Evolutionary conservation across 129 eudicot genomes (phyloP).

Genomic region (Kitagawia praeruptora): DNA sequence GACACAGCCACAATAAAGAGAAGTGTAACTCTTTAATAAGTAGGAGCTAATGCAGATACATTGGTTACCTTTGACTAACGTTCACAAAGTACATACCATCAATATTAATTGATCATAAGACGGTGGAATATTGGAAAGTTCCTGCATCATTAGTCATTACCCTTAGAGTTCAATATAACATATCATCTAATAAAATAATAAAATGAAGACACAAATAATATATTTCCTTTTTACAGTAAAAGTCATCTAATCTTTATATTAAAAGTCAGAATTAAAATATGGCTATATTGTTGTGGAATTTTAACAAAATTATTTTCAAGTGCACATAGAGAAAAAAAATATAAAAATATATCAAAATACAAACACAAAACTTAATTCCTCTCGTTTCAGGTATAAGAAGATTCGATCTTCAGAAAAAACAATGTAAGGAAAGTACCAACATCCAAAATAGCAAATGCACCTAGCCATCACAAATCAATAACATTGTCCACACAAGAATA

Average conservation of each 20-base stretch:
- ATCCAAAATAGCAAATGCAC: neutral
- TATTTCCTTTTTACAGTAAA: neutral
- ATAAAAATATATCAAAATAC: neutral
- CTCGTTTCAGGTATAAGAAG: neutral
- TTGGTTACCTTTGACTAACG: neutral
- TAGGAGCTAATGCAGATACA: neutral
- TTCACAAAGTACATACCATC: conserved; percentile 42
- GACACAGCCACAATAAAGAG: conserved; percentile 16
- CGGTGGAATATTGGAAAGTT: conserved; percentile 55
- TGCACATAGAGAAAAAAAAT: neutral
- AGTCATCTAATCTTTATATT: neutral
- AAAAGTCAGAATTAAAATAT: neutral
- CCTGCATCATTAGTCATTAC: conserved; percentile 41
- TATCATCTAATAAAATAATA: too few species aligned
- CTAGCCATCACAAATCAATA: too few species aligned
- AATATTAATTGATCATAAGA: conserved; percentile 63
- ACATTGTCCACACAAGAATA: too few species aligned
- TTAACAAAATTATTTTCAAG: too few species aligned
- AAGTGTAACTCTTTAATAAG: conserved; percentile 3
- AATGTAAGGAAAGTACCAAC: too few species aligned
- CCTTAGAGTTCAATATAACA: neutral
- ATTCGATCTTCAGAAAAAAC: neutral
- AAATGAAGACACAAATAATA: neutral
- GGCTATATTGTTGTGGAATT: neutral
- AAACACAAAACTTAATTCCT: neutral